phyloP scores from a whole-genome alignment of 1,284 basidiomycete genomes.

The Wallemia ichthyophaga region DNA sequence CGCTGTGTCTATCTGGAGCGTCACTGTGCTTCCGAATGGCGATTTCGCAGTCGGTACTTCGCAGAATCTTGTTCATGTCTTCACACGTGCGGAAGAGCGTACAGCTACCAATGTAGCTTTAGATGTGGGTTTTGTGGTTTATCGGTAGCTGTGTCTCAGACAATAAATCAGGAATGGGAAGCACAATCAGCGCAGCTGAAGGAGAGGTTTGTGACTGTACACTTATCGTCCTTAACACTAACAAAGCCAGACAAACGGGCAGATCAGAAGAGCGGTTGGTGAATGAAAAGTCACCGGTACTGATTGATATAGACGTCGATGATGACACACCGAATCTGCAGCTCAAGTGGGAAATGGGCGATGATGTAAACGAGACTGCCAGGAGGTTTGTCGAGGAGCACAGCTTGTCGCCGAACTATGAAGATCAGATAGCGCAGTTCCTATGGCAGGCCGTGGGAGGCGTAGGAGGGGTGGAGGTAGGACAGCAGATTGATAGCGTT shows the following conservation, averaged over 20 bases:
- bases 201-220: background rate
- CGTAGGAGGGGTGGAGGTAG: too few relatives aligned
- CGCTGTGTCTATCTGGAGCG: constrained; percentile 1
- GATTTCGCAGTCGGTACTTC: background rate
- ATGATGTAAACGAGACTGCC: background rate
- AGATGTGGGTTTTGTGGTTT: background rate
- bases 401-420: background rate
- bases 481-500: too few relatives aligned
- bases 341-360: background rate
- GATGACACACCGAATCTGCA: background rate
- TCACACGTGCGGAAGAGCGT: background rate
- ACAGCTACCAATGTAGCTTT: background rate
- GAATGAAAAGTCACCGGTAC: background rate
- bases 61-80: background rate
- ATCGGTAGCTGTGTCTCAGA: background rate
- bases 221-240: too few relatives aligned
- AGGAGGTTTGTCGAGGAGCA: background rate
- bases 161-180: background rate
- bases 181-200: background rate
- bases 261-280: background rate
- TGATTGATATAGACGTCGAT: background rate
- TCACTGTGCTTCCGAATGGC: background rate
- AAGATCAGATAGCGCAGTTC: background rate
- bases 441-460: background rate
- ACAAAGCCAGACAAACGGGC: background rate